Percentiles rank a stretch among this genome's conserved stretches.
Evolutionary conservation across 495 filamentous ascomycete species (phyloP).

Genomic region (Annulohypoxylon maeteangense): DNA sequence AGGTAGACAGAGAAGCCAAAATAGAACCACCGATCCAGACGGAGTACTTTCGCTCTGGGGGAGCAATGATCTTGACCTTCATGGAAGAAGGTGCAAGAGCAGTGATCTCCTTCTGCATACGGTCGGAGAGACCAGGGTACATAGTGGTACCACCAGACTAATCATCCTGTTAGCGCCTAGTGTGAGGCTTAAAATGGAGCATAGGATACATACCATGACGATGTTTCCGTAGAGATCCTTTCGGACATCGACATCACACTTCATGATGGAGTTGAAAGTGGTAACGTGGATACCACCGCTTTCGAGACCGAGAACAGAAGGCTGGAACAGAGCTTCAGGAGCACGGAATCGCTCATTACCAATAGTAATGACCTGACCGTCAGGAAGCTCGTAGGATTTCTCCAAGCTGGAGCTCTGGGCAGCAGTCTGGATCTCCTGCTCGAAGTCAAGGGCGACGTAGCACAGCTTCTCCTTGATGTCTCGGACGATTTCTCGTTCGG

Average conservation of each 20-base stretch:
- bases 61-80: slow-evolving; percentile 99
- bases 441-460: slow-evolving; percentile 99
- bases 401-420: slow-evolving; percentile 95
- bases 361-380: slow-evolving; percentile 99
- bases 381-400: slow-evolving; percentile 99
- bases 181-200: background rate
- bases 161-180: slow-evolving; percentile 40
- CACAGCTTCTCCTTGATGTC: slow-evolving; percentile 99
- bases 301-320: slow-evolving; percentile 96
- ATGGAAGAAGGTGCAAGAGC: slow-evolving; percentile 98
- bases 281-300: slow-evolving; percentile 99
- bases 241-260: slow-evolving; percentile 99
- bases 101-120: slow-evolving; percentile 99
- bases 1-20: slow-evolving; percentile 97
- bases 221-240: slow-evolving; percentile 99
- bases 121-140: slow-evolving; percentile 99
- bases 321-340: slow-evolving; percentile 99
- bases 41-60: slow-evolving; percentile 97
- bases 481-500: slow-evolving; percentile 99
- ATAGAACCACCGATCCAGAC: slow-evolving; percentile 99
- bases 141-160: slow-evolving; percentile 98
- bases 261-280: slow-evolving; percentile 99
- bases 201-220: slow-evolving; percentile 82
- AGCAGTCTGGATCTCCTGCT: slow-evolving; percentile 99
- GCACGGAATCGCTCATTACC: slow-evolving; percentile 99